Percentiles rank a stretch among this genome's conserved stretches.
Conservation (phyloP, 495 filamentous ascomycete species). For the Lasiosphaeris hirsuta region DNA sequence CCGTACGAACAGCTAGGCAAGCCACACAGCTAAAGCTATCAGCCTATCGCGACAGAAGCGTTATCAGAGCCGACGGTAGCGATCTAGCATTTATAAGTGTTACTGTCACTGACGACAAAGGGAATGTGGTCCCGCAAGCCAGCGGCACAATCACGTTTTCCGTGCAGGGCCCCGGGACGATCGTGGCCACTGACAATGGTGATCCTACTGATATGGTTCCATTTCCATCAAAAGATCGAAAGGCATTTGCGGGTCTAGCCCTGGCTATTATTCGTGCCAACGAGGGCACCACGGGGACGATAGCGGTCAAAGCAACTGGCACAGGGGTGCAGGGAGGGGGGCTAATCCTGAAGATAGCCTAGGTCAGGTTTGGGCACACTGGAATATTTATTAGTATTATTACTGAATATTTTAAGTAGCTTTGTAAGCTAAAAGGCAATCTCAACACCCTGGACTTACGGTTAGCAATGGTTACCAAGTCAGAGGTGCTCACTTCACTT, state of each 20-base stretch:
- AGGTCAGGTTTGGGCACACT: no score
- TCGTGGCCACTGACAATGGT: slow-evolving; percentile 48
- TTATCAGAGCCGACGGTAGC: slow-evolving; percentile 36
- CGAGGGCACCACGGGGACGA: slow-evolving; percentile 27
- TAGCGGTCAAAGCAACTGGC: slow-evolving; percentile 32
- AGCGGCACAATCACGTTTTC: slow-evolving; percentile 40
- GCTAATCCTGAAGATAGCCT: no score
- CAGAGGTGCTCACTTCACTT: no score
- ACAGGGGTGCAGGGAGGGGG: no score
- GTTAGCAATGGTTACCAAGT: no score
- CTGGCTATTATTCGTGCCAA: slow-evolving; percentile 40
- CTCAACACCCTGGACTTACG: no score
- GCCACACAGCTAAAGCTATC: slow-evolving; percentile 31
- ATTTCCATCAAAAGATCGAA: slow-evolving; percentile 39
- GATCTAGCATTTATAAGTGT: slow-evolving; percentile 45
- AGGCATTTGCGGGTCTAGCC: slow-evolving; percentile 44
- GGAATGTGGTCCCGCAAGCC: slow-evolving; percentile 35
- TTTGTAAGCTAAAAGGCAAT: no score
- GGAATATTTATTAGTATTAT: no score
- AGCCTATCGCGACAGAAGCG: slow-evolving; percentile 30
- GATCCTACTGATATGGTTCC: slow-evolving; percentile 42
- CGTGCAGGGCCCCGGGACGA: slow-evolving; percentile 37
- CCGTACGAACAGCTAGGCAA: slow-evolving; percentile 32
- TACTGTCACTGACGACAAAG: slow-evolving; percentile 38
- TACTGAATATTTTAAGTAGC: no score